Evolutionary conservation across 2,329 filamentous ascomycete genomes (phyloP).

Genomic region (Mycosphaerella arachidis): DNA sequence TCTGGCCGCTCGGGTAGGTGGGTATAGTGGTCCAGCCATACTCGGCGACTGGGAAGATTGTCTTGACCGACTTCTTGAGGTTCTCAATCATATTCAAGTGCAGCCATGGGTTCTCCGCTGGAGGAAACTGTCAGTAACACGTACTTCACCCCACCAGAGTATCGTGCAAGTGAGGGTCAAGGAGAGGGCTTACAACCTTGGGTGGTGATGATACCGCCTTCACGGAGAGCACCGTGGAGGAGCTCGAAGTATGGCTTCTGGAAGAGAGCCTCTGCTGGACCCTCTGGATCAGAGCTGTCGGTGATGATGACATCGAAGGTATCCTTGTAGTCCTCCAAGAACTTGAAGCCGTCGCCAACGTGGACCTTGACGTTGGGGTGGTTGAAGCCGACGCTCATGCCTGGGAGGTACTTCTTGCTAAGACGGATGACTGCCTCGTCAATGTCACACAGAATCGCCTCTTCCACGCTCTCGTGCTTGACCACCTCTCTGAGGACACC

Average conservation of each 20-base stretch:
- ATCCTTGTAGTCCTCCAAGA: constrained; percentile 93
- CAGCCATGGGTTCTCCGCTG: constrained; percentile 99
- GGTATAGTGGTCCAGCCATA: constrained; percentile 99
- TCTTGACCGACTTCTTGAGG: constrained; percentile 94
- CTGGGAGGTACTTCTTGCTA: constrained; percentile 94
- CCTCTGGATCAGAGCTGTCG: constrained; percentile 95
- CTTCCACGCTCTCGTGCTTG: constrained; percentile 96
- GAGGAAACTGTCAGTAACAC: constrained; percentile 21
- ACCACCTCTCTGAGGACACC: constrained; percentile 97
- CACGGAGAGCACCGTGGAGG: constrained; percentile 79
- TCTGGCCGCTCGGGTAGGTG: constrained; percentile 97
- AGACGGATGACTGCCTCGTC: constrained; percentile 98
- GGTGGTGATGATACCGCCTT: constrained; percentile 97
- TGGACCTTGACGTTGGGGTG: constrained; percentile 92
- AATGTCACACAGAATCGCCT: constrained; percentile 96
- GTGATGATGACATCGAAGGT: constrained; percentile 99
- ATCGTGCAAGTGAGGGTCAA: constrained; percentile 24
- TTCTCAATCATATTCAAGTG: constrained; percentile 89
- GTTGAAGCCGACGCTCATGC: constrained; percentile 84
- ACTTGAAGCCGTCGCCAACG: constrained; percentile 98
- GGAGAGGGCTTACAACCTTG: constrained; percentile 97
- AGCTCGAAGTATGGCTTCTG: constrained; percentile 99
- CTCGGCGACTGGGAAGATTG: constrained; percentile 95
- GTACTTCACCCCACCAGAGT: constrained; percentile 2
- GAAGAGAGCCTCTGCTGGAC: constrained; percentile 93